These are phyloP conservation scores for Ceratobasidium sp. DNA, from an alignment of 1,284 basidiomycete species.

Conservation along the genomic window DNA sequence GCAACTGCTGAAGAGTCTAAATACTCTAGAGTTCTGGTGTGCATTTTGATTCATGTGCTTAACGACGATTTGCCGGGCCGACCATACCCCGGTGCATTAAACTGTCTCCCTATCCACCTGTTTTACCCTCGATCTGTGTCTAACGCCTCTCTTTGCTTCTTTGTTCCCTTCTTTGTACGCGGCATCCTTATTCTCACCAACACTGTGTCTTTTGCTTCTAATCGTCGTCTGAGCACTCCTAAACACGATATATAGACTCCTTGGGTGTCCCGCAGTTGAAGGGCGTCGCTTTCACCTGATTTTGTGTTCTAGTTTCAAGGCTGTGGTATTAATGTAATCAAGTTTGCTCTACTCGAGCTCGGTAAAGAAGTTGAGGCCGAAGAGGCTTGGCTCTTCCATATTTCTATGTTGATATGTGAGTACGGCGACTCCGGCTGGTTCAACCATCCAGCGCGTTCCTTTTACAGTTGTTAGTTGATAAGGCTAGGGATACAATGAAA, in stretches of 20 bases:
- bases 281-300: slow-evolving; percentile 16
- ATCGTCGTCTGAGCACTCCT: neutral
- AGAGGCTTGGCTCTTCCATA: slow-evolving; percentile 38
- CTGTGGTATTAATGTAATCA: slow-evolving; percentile 42
- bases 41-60: slow-evolving; percentile 32
- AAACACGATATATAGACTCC: slow-evolving; percentile 31
- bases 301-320: slow-evolving; percentile 34
- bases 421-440: slow-evolving; percentile 38
- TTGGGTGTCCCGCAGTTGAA: slow-evolving; percentile 21
- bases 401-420: slow-evolving; percentile 39
- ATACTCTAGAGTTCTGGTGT: neutral
- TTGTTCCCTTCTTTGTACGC: slow-evolving; percentile 26
- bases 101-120: slow-evolving; percentile 38
- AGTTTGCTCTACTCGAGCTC: slow-evolving; percentile 30
- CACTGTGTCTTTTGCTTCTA: slow-evolving; percentile 33
- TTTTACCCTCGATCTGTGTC: slow-evolving; percentile 22
- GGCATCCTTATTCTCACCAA: slow-evolving; percentile 34
- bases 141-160: slow-evolving; percentile 25
- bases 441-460: slow-evolving; percentile 40
- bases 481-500: neutral
- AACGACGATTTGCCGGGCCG: slow-evolving; percentile 38
- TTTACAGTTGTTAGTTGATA: neutral
- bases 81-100: slow-evolving; percentile 16
- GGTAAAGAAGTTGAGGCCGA: slow-evolving; percentile 36
- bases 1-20: slow-evolving; percentile 67